A percentile compares a stretch with the other conserved stretches of the same genome.
Evolutionary conservation across 805 yeast species (phyloP).

Genomic region (Sugiyamaella smithiae): DNA sequence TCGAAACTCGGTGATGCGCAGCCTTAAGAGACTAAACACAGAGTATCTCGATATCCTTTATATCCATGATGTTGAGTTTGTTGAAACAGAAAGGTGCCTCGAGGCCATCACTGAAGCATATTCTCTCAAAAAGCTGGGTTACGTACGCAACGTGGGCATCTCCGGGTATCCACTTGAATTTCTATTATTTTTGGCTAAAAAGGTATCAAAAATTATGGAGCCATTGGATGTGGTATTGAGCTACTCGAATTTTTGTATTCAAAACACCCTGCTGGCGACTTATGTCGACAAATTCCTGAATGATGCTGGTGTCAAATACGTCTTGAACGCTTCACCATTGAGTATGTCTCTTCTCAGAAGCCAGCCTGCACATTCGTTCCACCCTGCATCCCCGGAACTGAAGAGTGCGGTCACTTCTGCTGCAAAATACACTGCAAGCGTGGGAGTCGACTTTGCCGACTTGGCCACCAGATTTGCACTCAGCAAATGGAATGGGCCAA

Average conservation of each 20-base stretch:
- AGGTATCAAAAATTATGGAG: constrained; percentile 39
- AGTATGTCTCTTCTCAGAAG: constrained; percentile 83
- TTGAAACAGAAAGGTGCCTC: constrained; percentile 48
- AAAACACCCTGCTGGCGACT: constrained; percentile 57
- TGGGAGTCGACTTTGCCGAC: constrained; percentile 69
- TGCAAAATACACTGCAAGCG: constrained; percentile 44
- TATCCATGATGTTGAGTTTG: constrained; percentile 87
- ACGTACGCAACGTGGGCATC: constrained; percentile 64
- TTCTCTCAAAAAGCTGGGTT: constrained; percentile 59
- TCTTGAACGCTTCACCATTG: constrained; percentile 82
- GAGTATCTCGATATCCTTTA: constrained; percentile 74
- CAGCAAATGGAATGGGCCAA: constrained; percentile 60
- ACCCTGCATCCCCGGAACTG: constrained; percentile 68
- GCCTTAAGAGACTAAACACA: constrained; percentile 63
- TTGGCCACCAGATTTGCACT: constrained; percentile 76
- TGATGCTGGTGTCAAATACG: constrained; percentile 52
- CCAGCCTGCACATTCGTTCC: constrained; percentile 66
- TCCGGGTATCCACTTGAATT: constrained; percentile 84
- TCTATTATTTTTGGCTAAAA: constrained; percentile 50
- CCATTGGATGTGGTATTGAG: constrained; percentile 72
- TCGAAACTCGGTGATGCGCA: constrained; percentile 59
- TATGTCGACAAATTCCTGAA: constrained; percentile 38
- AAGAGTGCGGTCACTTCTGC: constrained; percentile 45
- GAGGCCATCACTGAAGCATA: constrained; percentile 63
- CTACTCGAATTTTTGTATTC: constrained; percentile 79